phyloP scores from a whole-genome alignment of 2,329 filamentous ascomycete species.

The Chaetomium sp. region DNA sequence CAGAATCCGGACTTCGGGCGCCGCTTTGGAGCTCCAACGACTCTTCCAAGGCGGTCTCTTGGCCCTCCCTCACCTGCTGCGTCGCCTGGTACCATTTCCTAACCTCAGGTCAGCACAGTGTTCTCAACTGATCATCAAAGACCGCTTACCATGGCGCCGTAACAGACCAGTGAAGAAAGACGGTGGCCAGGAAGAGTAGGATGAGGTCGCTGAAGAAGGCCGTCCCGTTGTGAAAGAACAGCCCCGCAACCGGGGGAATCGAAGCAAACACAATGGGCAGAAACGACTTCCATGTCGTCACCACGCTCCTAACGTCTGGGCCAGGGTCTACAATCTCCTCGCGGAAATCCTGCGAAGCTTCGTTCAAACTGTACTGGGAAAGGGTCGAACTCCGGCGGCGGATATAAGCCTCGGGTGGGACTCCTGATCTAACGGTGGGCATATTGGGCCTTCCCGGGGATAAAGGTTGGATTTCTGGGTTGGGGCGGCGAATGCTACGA shows the following conservation, averaged over 20 bases:
- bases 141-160: slow-evolving; percentile 72
- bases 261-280: slow-evolving; percentile 78
- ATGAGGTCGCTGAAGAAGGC: slow-evolving; percentile 80
- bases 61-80: slow-evolving; percentile 52
- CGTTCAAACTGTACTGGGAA: slow-evolving; percentile 66
- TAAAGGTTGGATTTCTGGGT: no score
- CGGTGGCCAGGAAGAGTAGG: slow-evolving; percentile 68
- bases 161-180: slow-evolving; percentile 91
- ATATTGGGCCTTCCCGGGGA: background rate
- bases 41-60: slow-evolving; percentile 37
- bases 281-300: slow-evolving; percentile 67
- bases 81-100: slow-evolving; percentile 71
- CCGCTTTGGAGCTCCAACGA: slow-evolving; percentile 38
- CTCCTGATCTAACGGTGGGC: background rate
- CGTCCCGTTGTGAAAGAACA: slow-evolving; percentile 79
- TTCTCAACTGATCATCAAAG: no score
- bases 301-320: slow-evolving; percentile 35
- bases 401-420: slow-evolving; percentile 31
- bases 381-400: slow-evolving; percentile 66
- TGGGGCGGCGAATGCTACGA: no score
- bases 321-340: slow-evolving; percentile 61
- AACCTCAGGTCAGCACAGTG: background rate
- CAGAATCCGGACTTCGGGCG: slow-evolving; percentile 12
- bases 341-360: slow-evolving; percentile 57
- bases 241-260: slow-evolving; percentile 75